Evolutionary conservation across 805 yeast species (phyloP), one percentile per base, ranked within the genome.

Genomic region (Yamadazyma ubonensis): DNA sequence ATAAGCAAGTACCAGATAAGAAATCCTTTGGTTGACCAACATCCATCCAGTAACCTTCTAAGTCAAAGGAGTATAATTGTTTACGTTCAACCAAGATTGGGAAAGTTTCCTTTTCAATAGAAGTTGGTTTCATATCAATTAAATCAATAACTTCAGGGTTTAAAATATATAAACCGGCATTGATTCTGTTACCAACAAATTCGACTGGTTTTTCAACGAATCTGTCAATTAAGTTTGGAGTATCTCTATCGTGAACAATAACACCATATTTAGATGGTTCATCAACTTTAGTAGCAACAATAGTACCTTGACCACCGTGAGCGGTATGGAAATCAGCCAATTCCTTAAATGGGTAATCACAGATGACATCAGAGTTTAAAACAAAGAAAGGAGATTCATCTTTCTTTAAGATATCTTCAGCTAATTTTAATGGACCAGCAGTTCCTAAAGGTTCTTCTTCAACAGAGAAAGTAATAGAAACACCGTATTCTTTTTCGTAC

Each of bases 11-110:
- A 69, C 99, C 99, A 45, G 96, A 82, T 52, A 93, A 73, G 83
- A 89, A 93, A 73, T 93, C 99, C 81, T 91, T 93, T 79, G 99
- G 99, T 78, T 93, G 99, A 70, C 99, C 99, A 55, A 93, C 97
- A 70, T 93, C 99, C 99, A 93, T 93, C 99, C 99, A 93, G 86
- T 82, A 93, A 53, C 99, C 98, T 76, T 93, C 97, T 62, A 93
- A 81, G 70, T 93, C 99, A 61, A 86, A 93, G 40, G 98, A 90
- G 78, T 83, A 93, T 59, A 93, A 78, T 46, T 83, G 78, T 62
- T 84, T 89, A 63, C 83, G 73, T 71, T 86, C 95, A 52, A 95
- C 97, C 58, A 93, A 79, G 58, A 75, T 72, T 59, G 99, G 99
- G 96, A 93, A 93, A 55, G 97, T 90, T 79, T 93, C 99, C 83